phyloP scores from a whole-genome alignment of 169 alveolate species.

The Plasmodium gaboni region DNA sequence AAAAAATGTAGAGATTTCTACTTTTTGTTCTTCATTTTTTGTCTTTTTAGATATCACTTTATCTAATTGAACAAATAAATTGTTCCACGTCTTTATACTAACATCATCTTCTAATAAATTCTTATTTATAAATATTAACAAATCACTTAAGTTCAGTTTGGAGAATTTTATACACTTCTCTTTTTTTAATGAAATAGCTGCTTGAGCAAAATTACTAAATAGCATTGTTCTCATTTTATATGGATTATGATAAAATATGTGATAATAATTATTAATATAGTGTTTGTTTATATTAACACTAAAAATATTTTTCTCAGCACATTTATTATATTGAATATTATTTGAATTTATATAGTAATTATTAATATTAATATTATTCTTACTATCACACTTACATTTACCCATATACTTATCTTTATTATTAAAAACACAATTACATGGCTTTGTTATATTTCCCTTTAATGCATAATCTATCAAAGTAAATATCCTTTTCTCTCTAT shows the following conservation, averaged over 20 bases:
- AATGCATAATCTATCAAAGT: too few species aligned
- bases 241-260: background rate
- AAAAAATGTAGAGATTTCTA: constrained; percentile 31
- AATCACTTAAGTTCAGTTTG: constrained; percentile 33
- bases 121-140: constrained; percentile 17
- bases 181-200: constrained; percentile 22
- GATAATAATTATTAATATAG: too few species aligned
- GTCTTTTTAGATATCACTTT: constrained; percentile 44
- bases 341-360: too few species aligned
- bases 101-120: constrained; percentile 10
- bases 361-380: background rate
- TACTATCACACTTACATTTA: too few species aligned
- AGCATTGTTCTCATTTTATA: constrained; percentile 24
- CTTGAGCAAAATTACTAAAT: constrained; percentile 47
- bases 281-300: too few species aligned
- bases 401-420: too few species aligned
- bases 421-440: too few species aligned
- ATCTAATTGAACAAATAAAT: constrained; percentile 49
- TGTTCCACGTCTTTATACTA: constrained; percentile 35
- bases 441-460: too few species aligned
- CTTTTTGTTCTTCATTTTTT: constrained; percentile 32
- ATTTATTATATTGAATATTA: too few species aligned
- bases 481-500: too few species aligned
- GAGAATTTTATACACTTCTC: constrained; percentile 34
- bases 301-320: too few species aligned